Percentiles rank a stretch among this genome's conserved stretches.
Conservation (phyloP, 1,139 yeast genomes). For the Hemisphaericaspora xylanilytica region DNA sequence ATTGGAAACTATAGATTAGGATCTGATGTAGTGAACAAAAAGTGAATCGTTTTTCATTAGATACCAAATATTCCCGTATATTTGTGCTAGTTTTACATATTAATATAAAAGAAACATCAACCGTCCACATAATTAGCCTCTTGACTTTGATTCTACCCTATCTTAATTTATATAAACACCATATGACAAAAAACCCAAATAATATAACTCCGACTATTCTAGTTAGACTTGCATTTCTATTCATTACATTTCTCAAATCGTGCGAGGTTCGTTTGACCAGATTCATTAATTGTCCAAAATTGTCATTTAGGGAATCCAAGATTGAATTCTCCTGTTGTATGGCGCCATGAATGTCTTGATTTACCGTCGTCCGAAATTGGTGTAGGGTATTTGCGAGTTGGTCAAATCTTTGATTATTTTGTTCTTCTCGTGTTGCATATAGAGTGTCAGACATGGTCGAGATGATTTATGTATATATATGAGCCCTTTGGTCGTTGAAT, state of each 20-base stretch:
- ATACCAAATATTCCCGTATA: too few relatives aligned
- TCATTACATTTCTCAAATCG: slow-evolving; percentile 55
- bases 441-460: slow-evolving; percentile 32
- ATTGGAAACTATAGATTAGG: slow-evolving; percentile 89
- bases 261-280: slow-evolving; percentile 66
- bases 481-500: neutral
- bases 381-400: slow-evolving; percentile 45
- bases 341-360: slow-evolving; percentile 42
- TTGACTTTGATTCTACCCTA: too few relatives aligned
- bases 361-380: slow-evolving; percentile 45
- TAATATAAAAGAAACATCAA: neutral
- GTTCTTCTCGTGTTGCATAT: slow-evolving; percentile 45
- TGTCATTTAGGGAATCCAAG: slow-evolving; percentile 55
- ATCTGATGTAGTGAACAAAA: slow-evolving; percentile 63
- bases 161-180: slow-evolving; percentile 57
- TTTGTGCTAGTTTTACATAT: neutral
- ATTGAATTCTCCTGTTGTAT: slow-evolving; percentile 46
- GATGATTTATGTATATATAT: neutral
- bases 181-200: slow-evolving; percentile 59
- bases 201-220: slow-evolving; percentile 49
- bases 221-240: slow-evolving; percentile 43
- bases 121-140: too few relatives aligned
- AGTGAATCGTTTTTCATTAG: slow-evolving; percentile 7
- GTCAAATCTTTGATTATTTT: slow-evolving; percentile 45
- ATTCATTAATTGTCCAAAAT: slow-evolving; percentile 58